Percentiles rank a stretch among this genome's conserved stretches.
Conservation (phyloP, 192 early-diverging fungal species). For the Chytriomyces hyalinus region DNA sequence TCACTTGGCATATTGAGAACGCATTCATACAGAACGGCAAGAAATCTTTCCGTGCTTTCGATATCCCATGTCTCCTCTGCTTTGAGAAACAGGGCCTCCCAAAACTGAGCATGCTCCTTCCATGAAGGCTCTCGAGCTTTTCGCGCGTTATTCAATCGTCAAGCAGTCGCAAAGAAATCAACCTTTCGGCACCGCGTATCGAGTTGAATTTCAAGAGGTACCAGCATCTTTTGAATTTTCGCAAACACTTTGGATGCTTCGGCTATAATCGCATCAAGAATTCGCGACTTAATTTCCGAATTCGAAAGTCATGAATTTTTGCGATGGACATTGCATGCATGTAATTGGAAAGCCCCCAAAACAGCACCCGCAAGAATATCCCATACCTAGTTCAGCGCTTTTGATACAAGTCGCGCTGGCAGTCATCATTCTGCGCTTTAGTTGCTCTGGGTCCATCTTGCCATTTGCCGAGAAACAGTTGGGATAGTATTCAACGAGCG, state of each 20-base stretch:
- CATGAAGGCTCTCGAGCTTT: too few relatives aligned
- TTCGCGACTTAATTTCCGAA: too few relatives aligned
- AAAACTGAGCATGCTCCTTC: too few relatives aligned
- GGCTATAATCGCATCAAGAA: too few relatives aligned
- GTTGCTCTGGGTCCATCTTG: too few relatives aligned
- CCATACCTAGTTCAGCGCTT: not conserved
- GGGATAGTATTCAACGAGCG: slow-evolving; percentile 29
- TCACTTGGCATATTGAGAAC: slow-evolving; percentile 50
- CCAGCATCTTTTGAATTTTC: slow-evolving; percentile 1
- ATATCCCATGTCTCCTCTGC: not conserved
- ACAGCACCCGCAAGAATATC: slow-evolving; percentile 42
- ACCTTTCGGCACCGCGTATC: slow-evolving; percentile 42
- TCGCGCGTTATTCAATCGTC: too few relatives aligned
- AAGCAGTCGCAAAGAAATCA: not conserved
- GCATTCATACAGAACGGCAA: slow-evolving; percentile 47
- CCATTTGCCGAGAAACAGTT: too few relatives aligned
- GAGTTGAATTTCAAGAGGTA: slow-evolving; percentile 37
- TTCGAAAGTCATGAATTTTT: too few relatives aligned
- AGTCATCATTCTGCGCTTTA: too few relatives aligned
- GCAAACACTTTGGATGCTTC: too few relatives aligned
- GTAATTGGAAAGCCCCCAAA: slow-evolving; percentile 34
- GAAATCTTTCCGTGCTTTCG: slow-evolving; percentile 42
- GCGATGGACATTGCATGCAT: not conserved
- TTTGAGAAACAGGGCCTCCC: too few relatives aligned
- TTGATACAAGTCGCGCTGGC: too few relatives aligned